Conservation (phyloP, 805 yeast species). For the Yarrowia deformans region DNA sequence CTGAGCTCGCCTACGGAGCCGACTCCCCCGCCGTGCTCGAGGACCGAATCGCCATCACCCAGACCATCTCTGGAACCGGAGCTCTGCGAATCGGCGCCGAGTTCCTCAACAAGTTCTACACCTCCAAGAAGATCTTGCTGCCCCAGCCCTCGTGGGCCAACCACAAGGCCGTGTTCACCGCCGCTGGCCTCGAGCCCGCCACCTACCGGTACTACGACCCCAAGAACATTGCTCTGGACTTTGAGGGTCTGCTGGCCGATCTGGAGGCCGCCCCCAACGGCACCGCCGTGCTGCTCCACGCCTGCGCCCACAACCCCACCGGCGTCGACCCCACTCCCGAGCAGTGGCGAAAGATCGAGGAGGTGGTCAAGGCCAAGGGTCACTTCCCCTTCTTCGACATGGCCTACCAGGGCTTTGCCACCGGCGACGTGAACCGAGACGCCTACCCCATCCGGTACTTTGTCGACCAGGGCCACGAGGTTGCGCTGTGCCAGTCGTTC, state of each 20-base stretch:
- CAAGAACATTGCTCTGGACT: slow-evolving; percentile 66
- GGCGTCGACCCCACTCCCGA: slow-evolving; percentile 89
- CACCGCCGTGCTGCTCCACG: slow-evolving; percentile 79
- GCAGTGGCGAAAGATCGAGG: slow-evolving; percentile 78
- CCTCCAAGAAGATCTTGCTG: slow-evolving; percentile 64
- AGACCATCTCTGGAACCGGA: slow-evolving; percentile 95
- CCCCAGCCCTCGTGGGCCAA: slow-evolving; percentile 97
- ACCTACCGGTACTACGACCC: slow-evolving; percentile 76
- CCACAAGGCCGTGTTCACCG: slow-evolving; percentile 79
- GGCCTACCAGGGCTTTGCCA: slow-evolving; percentile 97
- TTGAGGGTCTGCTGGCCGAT: slow-evolving; percentile 67
- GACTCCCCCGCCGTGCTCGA: slow-evolving; percentile 64
- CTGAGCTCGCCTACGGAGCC: slow-evolving; percentile 72
- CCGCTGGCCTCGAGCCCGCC: slow-evolving; percentile 68
- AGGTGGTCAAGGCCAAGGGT: slow-evolving; percentile 62
- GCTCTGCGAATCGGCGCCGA: slow-evolving; percentile 86
- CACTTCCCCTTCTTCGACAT: slow-evolving; percentile 90
- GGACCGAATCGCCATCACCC: slow-evolving; percentile 78
- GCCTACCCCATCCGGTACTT: slow-evolving; percentile 78
- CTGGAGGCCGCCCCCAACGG: slow-evolving; percentile 63
- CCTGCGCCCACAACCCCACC: slow-evolving; percentile 98
- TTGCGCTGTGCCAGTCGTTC: slow-evolving; percentile 89
- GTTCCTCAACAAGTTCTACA: slow-evolving; percentile 69
- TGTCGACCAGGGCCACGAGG: slow-evolving; percentile 60
- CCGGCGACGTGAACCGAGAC: slow-evolving; percentile 83